A percentile compares a stretch with the other conserved stretches of the same genome.
phyloP scores from a whole-genome alignment of 1,284 basidiomycete genomes.

The Tilletia walkeri region DNA sequence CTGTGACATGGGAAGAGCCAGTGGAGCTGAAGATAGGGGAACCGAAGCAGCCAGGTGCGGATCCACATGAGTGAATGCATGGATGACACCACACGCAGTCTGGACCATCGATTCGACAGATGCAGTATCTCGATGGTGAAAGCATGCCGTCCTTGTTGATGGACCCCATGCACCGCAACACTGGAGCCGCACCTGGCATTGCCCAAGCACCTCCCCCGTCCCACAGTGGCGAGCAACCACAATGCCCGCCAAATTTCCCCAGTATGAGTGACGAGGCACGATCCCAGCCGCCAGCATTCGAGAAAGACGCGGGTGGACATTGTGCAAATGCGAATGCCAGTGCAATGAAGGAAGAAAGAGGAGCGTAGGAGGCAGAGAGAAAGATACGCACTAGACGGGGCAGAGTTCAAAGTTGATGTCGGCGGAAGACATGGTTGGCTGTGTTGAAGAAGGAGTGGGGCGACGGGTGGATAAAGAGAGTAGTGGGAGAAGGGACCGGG shows the following conservation, averaged over 20 bases:
- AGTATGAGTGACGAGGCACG: neutral
- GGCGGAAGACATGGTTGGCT: conserved; percentile 16
- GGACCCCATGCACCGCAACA: no score
- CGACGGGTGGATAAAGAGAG: neutral
- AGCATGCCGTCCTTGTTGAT: no score
- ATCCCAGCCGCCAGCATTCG: neutral
- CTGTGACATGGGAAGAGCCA: no score
- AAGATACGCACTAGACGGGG: conserved; percentile 67
- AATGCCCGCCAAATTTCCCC: neutral
- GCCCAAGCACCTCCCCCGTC: no score
- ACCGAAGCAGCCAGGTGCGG: neutral
- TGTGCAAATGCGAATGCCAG: neutral
- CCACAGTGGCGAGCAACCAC: neutral
- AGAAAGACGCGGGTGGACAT: neutral
- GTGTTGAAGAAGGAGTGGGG: no score
- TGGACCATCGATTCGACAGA: no score
- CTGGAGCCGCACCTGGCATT: no score
- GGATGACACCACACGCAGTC: neutral
- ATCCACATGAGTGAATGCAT: neutral
- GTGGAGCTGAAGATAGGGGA: no score
- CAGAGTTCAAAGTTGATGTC: conserved; percentile 71
- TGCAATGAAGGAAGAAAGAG: neutral
- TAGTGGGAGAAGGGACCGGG: neutral
- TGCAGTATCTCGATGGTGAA: no score
- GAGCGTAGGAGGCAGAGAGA: no score